These are phyloP conservation scores for Dothidotthia symphoricarpi DNA, from an alignment of 2,329 filamentous ascomycete genomes.

Conservation along the genomic window DNA sequence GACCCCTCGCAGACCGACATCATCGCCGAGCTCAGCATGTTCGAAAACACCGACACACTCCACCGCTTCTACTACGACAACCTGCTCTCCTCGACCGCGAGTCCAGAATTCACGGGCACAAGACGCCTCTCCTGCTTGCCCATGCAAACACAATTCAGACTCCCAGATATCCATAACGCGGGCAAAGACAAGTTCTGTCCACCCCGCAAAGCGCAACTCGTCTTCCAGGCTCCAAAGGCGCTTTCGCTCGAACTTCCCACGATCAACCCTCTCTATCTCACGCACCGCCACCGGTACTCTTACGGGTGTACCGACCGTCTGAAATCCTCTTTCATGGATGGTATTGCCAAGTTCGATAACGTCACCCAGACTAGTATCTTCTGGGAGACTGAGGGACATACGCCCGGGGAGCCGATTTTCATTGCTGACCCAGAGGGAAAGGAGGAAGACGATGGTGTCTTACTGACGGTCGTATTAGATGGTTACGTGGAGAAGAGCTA, in stretches of 20 bases:
- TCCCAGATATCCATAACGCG: slow-evolving; percentile 38
- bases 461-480: slow-evolving; percentile 65
- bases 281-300: slow-evolving; percentile 58
- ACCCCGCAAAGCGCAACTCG: slow-evolving; percentile 8
- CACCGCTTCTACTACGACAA: slow-evolving; percentile 63
- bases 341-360: slow-evolving; percentile 65
- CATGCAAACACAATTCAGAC: slow-evolving; percentile 32
- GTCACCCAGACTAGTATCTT: slow-evolving; percentile 51
- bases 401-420: slow-evolving; percentile 69
- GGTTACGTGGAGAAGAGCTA: slow-evolving; percentile 61
- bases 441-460: slow-evolving; percentile 62
- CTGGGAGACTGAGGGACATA: slow-evolving; percentile 62
- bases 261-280: slow-evolving; percentile 60
- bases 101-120: slow-evolving; percentile 17
- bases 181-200: slow-evolving; percentile 1
- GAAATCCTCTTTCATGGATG: slow-evolving; percentile 60
- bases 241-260: slow-evolving; percentile 61
- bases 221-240: slow-evolving; percentile 38
- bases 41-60: slow-evolving; percentile 64
- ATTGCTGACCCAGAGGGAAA: slow-evolving; percentile 52
- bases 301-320: slow-evolving; percentile 60
- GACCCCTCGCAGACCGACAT: slow-evolving; percentile 52
- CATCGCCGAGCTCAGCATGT: slow-evolving; percentile 64
- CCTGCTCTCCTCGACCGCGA: slow-evolving; percentile 20
- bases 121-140: slow-evolving; percentile 28